These are phyloP conservation scores for Aspergillaceae sp. DNA, from an alignment of 2,329 filamentous ascomycete genomes.

Conservation along the genomic window DNA sequence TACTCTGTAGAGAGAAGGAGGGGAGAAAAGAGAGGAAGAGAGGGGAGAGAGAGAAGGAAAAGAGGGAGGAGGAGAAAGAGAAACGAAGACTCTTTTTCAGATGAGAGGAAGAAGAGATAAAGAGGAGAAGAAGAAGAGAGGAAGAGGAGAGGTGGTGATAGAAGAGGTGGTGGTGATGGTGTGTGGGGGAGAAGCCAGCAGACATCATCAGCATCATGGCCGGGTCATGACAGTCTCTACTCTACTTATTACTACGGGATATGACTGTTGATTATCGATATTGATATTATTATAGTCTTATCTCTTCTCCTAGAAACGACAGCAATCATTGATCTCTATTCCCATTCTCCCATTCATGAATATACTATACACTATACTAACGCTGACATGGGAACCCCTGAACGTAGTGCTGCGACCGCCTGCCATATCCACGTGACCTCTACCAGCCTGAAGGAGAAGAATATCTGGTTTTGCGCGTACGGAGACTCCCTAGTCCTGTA, in stretches of 20 bases:
- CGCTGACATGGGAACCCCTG: neutral
- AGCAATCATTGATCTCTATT: neutral
- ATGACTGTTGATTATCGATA: no score
- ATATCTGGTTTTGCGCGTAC: no score
- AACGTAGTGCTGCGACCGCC: neutral
- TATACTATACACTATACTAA: neutral
- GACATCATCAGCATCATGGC: neutral
- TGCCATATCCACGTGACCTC: neutral
- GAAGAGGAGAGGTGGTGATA: slow-evolving; percentile 2
- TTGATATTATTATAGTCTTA: no score
- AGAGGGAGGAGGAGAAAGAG: slow-evolving; percentile 9
- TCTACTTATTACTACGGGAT: no score
- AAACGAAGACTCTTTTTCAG: slow-evolving; percentile 5
- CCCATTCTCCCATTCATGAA: neutral
- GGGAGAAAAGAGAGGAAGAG: slow-evolving; percentile 10
- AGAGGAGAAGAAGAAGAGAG: slow-evolving; percentile 5
- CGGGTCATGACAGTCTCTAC: neutral
- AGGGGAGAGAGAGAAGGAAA: slow-evolving; percentile 14
- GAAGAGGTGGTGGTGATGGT: slow-evolving; percentile 1
- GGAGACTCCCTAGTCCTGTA: no score
- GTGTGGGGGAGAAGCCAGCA: slow-evolving; percentile 5
- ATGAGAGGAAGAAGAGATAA: slow-evolving; percentile 11
- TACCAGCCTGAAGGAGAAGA: no score
- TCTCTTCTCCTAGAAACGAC: neutral
- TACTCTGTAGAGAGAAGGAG: slow-evolving; percentile 14